Conservation (phyloP, 192 early-diverging fungal genomes). For the Thamnidium elegans region DNA sequence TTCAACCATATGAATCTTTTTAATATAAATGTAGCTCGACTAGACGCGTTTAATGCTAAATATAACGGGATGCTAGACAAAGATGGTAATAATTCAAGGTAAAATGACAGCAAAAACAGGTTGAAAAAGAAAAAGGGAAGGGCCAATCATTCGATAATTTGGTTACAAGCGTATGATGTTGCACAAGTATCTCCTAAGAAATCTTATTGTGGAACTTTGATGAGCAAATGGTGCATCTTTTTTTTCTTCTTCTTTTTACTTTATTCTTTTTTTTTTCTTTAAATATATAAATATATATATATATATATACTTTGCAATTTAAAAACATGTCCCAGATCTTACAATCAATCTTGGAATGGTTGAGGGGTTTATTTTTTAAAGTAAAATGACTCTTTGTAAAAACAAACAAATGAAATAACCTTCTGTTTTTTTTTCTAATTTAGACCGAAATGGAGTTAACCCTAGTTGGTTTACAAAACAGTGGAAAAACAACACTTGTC, state of each 20-base stretch:
- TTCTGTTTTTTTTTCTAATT: neutral
- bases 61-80: no score
- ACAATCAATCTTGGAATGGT: conserved; percentile 62
- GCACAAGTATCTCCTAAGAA: no score
- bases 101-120: no score
- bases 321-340: conserved; percentile 51
- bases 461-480: conserved; percentile 81
- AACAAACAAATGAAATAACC: neutral
- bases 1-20: no score
- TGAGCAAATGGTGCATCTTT: no score
- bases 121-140: no score
- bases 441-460: conserved; percentile 86
- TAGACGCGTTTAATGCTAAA: no score
- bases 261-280: conserved; percentile 2
- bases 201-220: no score
- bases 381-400: conserved; percentile 31
- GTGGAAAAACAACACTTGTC: conserved; percentile 82
- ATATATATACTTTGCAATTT: neutral
- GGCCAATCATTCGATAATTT: no score
- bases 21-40: no score
- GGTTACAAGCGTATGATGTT: no score
- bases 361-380: conserved; percentile 76
- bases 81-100: no score
- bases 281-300: neutral
- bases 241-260: neutral